These are phyloP conservation scores for Penicillium sp. DNA, from an alignment of 2,329 filamentous ascomycete genomes.

Conservation along the genomic window DNA sequence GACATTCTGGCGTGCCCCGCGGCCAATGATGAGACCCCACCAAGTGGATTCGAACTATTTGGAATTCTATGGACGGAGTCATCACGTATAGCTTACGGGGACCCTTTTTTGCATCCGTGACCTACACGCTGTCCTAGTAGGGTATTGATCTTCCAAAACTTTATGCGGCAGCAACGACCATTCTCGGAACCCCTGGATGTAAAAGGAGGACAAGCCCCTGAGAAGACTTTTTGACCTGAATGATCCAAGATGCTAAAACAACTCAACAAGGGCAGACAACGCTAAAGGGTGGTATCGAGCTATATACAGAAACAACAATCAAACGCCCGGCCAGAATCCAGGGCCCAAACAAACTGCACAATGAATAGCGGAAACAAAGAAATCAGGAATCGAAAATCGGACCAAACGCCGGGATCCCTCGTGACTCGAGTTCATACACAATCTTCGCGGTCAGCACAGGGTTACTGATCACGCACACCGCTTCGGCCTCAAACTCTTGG, in stretches of 20 bases:
- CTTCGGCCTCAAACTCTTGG: constrained; percentile 55
- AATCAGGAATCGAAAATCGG: constrained; percentile 68
- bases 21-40: constrained; percentile 8
- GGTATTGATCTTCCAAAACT: constrained; percentile 9
- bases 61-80: constrained; percentile 11
- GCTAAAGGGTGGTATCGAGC: background rate
- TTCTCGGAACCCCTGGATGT: background rate
- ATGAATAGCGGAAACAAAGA: constrained; percentile 1
- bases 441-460: constrained; percentile 65
- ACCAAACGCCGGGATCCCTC: constrained; percentile 66
- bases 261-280: background rate
- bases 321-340: background rate
- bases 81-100: constrained; percentile 3
- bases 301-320: background rate
- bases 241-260: background rate
- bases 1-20: background rate
- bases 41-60: constrained; percentile 14
- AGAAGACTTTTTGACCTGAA: background rate
- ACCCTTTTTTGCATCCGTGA: constrained; percentile 8
- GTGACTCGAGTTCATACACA: constrained; percentile 65
- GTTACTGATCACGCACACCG: constrained; percentile 72
- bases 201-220: background rate
- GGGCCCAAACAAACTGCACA: background rate
- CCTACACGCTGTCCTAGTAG: constrained; percentile 2
- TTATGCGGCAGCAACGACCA: background rate